These are phyloP conservation scores for Panellus pusillus DNA, from an alignment of 768 basidiomycete genomes.

Conservation along the genomic window DNA sequence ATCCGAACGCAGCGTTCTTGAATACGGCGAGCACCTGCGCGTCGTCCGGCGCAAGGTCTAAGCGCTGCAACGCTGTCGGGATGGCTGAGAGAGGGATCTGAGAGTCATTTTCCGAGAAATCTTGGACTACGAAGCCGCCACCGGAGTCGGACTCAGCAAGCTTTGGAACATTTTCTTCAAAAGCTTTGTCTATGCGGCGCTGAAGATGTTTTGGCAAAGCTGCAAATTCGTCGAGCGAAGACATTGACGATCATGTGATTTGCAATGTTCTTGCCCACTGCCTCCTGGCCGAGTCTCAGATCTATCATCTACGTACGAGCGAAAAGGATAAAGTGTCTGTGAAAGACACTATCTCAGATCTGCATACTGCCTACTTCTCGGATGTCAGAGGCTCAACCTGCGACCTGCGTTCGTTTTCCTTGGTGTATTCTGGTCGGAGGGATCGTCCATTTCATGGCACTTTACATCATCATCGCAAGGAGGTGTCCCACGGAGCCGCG, in stretches of 20 bases:
- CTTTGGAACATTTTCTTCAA: constrained; percentile 30
- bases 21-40: constrained; percentile 72
- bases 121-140: constrained; percentile 35
- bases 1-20: constrained; percentile 72
- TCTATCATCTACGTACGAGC: too few relatives aligned
- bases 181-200: constrained; percentile 52
- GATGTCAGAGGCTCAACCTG: too few relatives aligned
- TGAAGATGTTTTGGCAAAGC: constrained; percentile 43
- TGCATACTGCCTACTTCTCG: too few relatives aligned
- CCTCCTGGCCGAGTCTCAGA: too few relatives aligned
- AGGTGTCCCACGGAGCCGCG: too few relatives aligned
- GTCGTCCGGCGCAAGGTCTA: constrained; percentile 73
- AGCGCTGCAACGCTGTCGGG: constrained; percentile 58
- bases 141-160: constrained; percentile 13
- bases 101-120: constrained; percentile 9
- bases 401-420: too few relatives aligned
- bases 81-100: constrained; percentile 58
- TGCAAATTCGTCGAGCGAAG: constrained; percentile 31
- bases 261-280: too few relatives aligned
- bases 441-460: too few relatives aligned
- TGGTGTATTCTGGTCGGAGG: too few relatives aligned
- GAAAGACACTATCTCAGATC: too few relatives aligned
- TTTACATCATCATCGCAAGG: too few relatives aligned
- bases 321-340: too few relatives aligned
- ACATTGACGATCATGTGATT: neutral